These are phyloP conservation scores for Ormosia semicastrata DNA, from an alignment of 306 rosid genomes.

Conservation along the genomic window DNA sequence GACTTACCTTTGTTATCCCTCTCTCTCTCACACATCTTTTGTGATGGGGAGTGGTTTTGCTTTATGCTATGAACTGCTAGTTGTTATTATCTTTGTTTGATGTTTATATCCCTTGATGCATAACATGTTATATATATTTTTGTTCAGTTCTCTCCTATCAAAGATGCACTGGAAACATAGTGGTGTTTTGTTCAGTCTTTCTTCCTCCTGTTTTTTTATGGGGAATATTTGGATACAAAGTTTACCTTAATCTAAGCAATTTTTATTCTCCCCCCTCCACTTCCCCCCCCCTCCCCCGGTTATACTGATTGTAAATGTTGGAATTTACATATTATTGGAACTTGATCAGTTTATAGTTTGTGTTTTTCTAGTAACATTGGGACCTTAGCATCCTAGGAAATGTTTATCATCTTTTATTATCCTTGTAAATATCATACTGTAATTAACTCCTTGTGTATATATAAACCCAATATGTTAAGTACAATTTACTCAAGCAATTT, in stretches of 20 bases:
- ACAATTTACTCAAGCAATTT: too few relatives aligned
- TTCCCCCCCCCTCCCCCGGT: too few relatives aligned
- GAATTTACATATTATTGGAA: too few relatives aligned
- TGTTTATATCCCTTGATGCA: background rate
- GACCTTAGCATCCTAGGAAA: too few relatives aligned
- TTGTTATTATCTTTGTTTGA: background rate
- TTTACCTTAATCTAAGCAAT: too few relatives aligned
- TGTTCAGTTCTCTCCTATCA: background rate
- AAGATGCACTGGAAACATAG: background rate
- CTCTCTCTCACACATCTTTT: background rate
- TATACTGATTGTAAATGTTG: background rate
- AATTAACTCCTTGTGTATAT: too few relatives aligned
- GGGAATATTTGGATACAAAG: background rate
- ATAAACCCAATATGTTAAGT: too few relatives aligned
- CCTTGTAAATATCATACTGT: too few relatives aligned
- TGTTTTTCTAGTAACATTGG: too few relatives aligned
- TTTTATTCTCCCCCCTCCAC: too few relatives aligned
- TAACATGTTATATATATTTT: background rate
- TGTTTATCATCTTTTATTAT: too few relatives aligned
- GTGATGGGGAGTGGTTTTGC: background rate
- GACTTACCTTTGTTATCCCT: background rate
- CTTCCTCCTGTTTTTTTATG: background rate
- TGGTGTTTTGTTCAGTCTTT: background rate
- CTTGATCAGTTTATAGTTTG: too few relatives aligned
- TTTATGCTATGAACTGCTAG: background rate